Evolutionary conservation across 805 yeast species (phyloP).

Genomic region (Lipomyces sp.): DNA sequence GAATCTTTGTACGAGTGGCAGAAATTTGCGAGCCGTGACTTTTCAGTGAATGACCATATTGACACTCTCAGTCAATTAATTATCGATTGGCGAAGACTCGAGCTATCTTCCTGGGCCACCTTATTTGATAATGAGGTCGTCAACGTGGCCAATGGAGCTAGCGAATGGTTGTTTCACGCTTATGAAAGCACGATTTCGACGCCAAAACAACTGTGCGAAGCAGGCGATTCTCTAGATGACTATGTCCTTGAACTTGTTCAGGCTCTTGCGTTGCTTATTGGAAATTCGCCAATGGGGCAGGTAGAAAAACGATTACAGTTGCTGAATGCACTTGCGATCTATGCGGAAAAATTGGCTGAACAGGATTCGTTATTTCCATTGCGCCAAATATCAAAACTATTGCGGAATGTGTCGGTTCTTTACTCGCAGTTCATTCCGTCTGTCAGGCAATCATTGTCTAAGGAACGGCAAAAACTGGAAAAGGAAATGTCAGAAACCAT

Average conservation of each 20-base stretch:
- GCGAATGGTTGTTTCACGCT: constrained; percentile 89
- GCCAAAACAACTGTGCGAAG: constrained; percentile 36
- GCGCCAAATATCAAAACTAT: constrained; percentile 40
- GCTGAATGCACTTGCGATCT: constrained; percentile 61
- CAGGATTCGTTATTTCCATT: too few relatives aligned
- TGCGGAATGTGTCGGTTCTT: constrained; percentile 58
- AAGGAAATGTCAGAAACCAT: constrained; percentile 84
- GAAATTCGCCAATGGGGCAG: constrained; percentile 76
- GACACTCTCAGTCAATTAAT: constrained; percentile 63
- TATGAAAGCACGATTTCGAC: constrained; percentile 62
- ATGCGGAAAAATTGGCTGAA: too few relatives aligned
- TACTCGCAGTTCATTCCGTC: constrained; percentile 61
- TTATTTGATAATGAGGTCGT: constrained; percentile 65
- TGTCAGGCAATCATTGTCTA: constrained; percentile 47
- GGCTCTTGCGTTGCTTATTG: constrained; percentile 70
- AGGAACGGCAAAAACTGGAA: constrained; percentile 54
- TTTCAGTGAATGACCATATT: constrained; percentile 55
- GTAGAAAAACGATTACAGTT: constrained; percentile 56
- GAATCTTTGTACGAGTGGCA: constrained; percentile 89
- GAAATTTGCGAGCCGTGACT: constrained; percentile 78
- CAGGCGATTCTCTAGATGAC: constrained; percentile 38
- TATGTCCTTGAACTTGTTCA: constrained; percentile 44
- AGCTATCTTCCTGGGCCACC: constrained; percentile 78
- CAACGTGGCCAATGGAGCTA: constrained; percentile 48
- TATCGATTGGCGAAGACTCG: constrained; percentile 88